phyloP scores from a whole-genome alignment of 495 filamentous ascomycete species.

The Lasiosphaeria ovina region DNA sequence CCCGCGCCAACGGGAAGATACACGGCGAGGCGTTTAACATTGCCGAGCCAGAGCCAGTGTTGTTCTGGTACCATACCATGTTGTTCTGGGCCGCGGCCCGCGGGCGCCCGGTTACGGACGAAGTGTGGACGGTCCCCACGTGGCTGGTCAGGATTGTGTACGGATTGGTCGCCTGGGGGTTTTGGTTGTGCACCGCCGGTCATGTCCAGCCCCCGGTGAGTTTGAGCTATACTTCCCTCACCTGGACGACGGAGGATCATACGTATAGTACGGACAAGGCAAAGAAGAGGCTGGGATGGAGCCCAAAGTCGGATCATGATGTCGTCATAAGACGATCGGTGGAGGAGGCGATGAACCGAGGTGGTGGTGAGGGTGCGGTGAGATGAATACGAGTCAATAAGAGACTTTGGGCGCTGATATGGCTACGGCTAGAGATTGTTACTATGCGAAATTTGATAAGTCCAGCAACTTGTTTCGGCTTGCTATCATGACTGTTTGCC shows the following conservation, averaged over 20 bases:
- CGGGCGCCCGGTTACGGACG: neutral
- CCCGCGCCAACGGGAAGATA: neutral
- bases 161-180: neutral
- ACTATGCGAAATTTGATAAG: no score
- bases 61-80: neutral
- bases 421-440: no score
- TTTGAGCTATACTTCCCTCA: neutral
- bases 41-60: neutral
- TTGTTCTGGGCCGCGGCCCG: neutral
- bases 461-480: no score
- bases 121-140: neutral
- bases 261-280: neutral
- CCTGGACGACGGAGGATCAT: neutral
- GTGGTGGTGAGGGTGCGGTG: no score
- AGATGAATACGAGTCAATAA: no score
- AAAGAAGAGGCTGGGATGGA: neutral
- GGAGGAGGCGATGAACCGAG: neutral
- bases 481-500: no score
- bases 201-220: neutral
- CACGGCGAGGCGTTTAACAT: neutral
- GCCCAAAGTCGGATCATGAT: neutral
- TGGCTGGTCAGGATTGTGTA: neutral
- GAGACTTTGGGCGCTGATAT: no score
- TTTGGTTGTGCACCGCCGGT: neutral
- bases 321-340: neutral